Base-by-base conservation (phyloP, 2,329 filamentous ascomycete genomes). In the Daldinia eschscholtzii region DNA sequence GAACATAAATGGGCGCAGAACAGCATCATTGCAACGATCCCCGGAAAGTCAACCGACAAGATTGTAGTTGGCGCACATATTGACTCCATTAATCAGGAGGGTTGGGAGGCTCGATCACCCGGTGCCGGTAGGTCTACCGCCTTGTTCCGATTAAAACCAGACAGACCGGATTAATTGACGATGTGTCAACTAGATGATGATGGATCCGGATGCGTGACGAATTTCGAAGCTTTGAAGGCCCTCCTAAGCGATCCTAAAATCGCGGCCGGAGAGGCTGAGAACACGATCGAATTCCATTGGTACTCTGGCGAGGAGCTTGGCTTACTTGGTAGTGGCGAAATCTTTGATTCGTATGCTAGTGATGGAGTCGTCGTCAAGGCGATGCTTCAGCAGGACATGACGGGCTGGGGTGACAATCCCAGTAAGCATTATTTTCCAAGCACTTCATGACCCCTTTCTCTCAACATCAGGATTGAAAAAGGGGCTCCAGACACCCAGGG, bases 271-370 rank as follows among this genome's bases (percentile, higher is more conserved):
- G 84, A 88, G 65, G 88, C 86, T 6, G 81, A 87, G 68, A 94
- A 95, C 79, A 93, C 92, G 0, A 81, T 96, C 65, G 93, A 96
- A 81, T 95, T 95, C 79, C 92, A 95, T 78, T 96, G 92, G 92
- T 95, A 94, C 80, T 91, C 89, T 3, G 93, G 92, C 0, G 93
- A 96, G 75, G 93, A 96, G 77, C 92, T 90, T 7, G 93, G 93
- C 13, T 83, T 96, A 46, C 86, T 95, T 0, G 93, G 93, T 53
- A 92, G 89, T 64, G 91, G 92, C 33, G 81, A 79, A 35, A 79
- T 84, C 60, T 83, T 83, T 70, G 74, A 79, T 26, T 70, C 76
- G 46, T 84, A 84, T 66, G 70, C 76, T 48, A 72, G 73, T 0
- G 68, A 73, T 2, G 75, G 76, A 3, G 74, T 74, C 1, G 76